A percentile compares a stretch with the other conserved stretches of the same genome.
Evolutionary conservation across 2,329 filamentous ascomycete species (phyloP).

Genomic region (Epichloe typhina): DNA sequence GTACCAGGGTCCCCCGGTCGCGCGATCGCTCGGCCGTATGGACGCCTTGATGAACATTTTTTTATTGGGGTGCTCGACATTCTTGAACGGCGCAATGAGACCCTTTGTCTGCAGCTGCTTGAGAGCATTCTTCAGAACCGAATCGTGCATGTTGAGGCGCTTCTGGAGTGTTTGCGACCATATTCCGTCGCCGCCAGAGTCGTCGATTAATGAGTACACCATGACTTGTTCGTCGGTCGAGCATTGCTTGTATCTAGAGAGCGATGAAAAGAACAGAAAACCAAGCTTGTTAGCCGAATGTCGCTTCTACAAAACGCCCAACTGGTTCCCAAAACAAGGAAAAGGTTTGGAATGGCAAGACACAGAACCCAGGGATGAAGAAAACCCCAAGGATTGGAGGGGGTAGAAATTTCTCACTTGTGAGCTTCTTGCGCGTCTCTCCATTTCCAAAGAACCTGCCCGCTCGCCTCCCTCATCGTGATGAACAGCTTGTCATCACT

Average conservation of each 20-base stretch:
- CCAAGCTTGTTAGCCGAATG: not conserved
- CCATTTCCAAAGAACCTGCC: slow-evolving; percentile 39
- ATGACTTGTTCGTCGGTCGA: slow-evolving; percentile 63
- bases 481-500: slow-evolving; percentile 47
- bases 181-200: slow-evolving; percentile 70
- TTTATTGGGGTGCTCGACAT: slow-evolving; percentile 77
- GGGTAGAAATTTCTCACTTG: slow-evolving; percentile 31
- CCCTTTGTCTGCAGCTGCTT: slow-evolving; percentile 73
- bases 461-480: slow-evolving; percentile 27
- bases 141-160: slow-evolving; percentile 71
- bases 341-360: too few relatives aligned
- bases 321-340: too few relatives aligned
- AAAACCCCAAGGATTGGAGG: too few relatives aligned
- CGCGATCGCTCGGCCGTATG: slow-evolving; percentile 73
- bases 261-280: too few relatives aligned
- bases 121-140: slow-evolving; percentile 65
- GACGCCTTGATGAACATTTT: slow-evolving; percentile 93
- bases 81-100: slow-evolving; percentile 81
- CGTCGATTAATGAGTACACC: slow-evolving; percentile 82
- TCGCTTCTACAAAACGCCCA: not conserved
- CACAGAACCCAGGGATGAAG: too few relatives aligned
- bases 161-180: slow-evolving; percentile 81
- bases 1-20: slow-evolving; percentile 91
- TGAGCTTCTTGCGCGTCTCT: slow-evolving; percentile 46
- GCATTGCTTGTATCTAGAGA: slow-evolving; percentile 41